phyloP scores from a whole-genome alignment of 345 rosid genomes.

The Kernera saxatilis region DNA sequence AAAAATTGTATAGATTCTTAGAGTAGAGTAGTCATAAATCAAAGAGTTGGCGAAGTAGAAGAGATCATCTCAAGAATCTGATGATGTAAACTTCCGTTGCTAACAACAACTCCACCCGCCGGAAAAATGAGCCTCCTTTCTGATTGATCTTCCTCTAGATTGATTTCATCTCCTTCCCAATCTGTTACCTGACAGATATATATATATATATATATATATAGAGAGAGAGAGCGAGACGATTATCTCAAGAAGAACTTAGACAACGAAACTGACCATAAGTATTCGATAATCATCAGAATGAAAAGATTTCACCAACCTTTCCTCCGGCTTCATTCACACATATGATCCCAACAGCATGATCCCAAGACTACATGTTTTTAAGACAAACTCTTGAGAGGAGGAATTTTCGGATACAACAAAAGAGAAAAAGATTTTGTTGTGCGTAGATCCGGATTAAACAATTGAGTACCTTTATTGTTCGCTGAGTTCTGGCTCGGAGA shows the following conservation, averaged over 20 bases:
- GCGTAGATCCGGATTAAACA: background rate
- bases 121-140: constrained; percentile 56
- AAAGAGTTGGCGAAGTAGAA: constrained; percentile 29
- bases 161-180: constrained; percentile 61
- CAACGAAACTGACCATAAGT: background rate
- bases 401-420: background rate
- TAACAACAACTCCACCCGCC: constrained; percentile 58
- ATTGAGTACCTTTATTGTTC: constrained; percentile 42
- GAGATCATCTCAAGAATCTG: constrained; percentile 49
- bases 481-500: constrained; percentile 31
- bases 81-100: constrained; percentile 47
- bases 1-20: background rate
- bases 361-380: constrained; percentile 62
- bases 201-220: too few species aligned
- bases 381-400: background rate
- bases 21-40: background rate
- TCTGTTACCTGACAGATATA: constrained; percentile 85
- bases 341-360: constrained; percentile 89
- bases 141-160: constrained; percentile 52
- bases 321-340: constrained; percentile 94
- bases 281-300: background rate
- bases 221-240: background rate
- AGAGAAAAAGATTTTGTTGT: background rate
- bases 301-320: constrained; percentile 41
- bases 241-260: background rate